These are phyloP conservation scores for Phyllosticta capitalensis DNA, from an alignment of 2,329 filamentous ascomycete genomes.

Conservation along the genomic window DNA sequence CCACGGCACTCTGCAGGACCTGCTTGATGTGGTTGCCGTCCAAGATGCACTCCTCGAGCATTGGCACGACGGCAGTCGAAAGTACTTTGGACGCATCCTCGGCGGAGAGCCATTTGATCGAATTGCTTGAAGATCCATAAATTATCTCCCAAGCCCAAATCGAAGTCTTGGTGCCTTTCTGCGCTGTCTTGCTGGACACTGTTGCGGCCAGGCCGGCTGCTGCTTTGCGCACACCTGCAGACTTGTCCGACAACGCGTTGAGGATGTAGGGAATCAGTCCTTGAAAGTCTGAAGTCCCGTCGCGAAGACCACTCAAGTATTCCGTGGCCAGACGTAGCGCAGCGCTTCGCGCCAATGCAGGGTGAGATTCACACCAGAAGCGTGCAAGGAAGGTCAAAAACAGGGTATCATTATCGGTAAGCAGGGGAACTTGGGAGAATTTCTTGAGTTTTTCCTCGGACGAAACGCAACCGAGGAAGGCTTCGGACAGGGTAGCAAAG, in stretches of 20 bases:
- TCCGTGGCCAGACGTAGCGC: conserved; percentile 51
- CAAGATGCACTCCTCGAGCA: conserved; percentile 76
- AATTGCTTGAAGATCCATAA: conserved; percentile 48
- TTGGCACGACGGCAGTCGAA: conserved; percentile 58
- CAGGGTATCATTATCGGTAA: conserved; percentile 46
- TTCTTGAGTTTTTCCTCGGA: conserved; percentile 14
- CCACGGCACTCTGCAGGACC: conserved; percentile 52
- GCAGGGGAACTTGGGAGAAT: conserved; percentile 47
- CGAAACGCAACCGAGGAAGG: conserved; percentile 22
- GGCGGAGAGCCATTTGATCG: conserved; percentile 48
- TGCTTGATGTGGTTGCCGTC: conserved; percentile 62
- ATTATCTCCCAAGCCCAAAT: conserved; percentile 33
- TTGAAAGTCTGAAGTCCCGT: conserved; percentile 57
- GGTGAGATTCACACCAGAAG: conserved; percentile 63
- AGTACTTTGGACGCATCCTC: conserved; percentile 54
- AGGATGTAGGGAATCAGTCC: conserved; percentile 74
- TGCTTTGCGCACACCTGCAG: conserved; percentile 65
- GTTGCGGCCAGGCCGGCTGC: conserved; percentile 54
- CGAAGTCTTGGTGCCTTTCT: conserved; percentile 29
- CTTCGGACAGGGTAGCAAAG: conserved; percentile 23
- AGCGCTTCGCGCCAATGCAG: conserved; percentile 56
- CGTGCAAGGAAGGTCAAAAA: conserved; percentile 68
- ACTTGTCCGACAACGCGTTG: conserved; percentile 63
- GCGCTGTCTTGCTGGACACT: conserved; percentile 12
- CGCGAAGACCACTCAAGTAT: conserved; percentile 19